phyloP scores from a whole-genome alignment of 2,329 filamentous ascomycete genomes.

The Diaporthe citriasiana region DNA sequence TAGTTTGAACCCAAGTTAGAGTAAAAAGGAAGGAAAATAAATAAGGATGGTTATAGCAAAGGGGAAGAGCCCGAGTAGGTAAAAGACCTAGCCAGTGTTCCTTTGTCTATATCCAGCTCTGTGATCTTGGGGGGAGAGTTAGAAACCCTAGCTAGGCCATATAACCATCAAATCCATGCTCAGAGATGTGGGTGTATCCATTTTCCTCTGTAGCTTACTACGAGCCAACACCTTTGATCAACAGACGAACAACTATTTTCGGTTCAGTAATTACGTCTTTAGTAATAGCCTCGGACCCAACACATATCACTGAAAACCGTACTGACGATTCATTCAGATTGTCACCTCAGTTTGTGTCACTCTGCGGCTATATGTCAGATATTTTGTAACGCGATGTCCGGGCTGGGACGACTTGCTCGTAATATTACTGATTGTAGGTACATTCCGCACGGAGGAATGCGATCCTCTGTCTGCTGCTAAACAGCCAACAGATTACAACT shows the following conservation, averaged over 20 bases:
- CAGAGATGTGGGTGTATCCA: neutral
- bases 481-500: constrained; percentile 24
- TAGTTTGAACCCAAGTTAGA: too few species aligned
- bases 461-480: too few species aligned
- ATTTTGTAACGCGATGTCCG: constrained; percentile 40
- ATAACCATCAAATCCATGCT: neutral
- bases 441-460: neutral
- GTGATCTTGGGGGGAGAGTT: too few species aligned
- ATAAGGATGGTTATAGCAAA: too few species aligned
- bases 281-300: neutral
- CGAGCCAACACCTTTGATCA: constrained; percentile 37
- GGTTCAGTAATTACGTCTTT: constrained; percentile 35
- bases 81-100: too few species aligned
- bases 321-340: constrained; percentile 4
- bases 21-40: too few species aligned
- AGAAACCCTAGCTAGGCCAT: too few species aligned
- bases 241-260: constrained; percentile 28
- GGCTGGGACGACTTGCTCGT: constrained; percentile 40
- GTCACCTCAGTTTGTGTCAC: constrained; percentile 35
- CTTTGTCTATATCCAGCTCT: too few species aligned
- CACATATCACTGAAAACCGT: neutral
- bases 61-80: too few species aligned
- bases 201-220: too few species aligned
- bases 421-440: constrained; percentile 33
- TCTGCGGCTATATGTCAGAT: constrained; percentile 36